Evolutionary conservation across 208 protist species (phyloP), one percentile per base, ranked within the genome.

Genomic region (Wallacemonas sp.): DNA sequence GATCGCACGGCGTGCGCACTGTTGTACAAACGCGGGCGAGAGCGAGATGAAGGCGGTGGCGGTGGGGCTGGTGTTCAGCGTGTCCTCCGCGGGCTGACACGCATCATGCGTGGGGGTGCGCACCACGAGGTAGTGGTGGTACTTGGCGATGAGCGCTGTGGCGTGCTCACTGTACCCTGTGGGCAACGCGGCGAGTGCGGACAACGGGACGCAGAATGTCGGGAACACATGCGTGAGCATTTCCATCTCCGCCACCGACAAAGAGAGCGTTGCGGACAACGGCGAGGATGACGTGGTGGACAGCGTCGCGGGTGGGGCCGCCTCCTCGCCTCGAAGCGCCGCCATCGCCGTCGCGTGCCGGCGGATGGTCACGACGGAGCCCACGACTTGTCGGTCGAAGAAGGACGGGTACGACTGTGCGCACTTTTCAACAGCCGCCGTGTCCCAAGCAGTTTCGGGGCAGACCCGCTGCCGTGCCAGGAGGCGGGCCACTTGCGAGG

Each of bases 131-230:
- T 48, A 16, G 7, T 5, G 42, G 11, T 16, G 42, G 42, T 48
- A 48, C 42, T 22, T 14, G 16, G 11, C 42, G n/a, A 48, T 48
- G 11, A 14, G 42, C 5, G 42, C 42, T 16, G 7, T 22, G 10
- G n/a, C n/a, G 5, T 14, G 4, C n/a, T 48, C 42, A 5, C 18
- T 7, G n/a, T 7, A 22, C 4, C 5, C 4, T 25, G 42, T 8
- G 18, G 20, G 25, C 26, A 7, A 26, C 16, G 5, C 33, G 22
- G 29, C 12, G 28, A 93, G 68, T 0, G 83, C 74, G 25, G 69
- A 65, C 22, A 90, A 59, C 31, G 87, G 81, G 2, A 93, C 70
- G 67, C 82, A 77, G 57, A 84, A 93, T 22, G 52, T 59, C 1
- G 87, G 87, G 68, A 89, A 87, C n/a, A 73, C 42, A 29, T 55